Evolutionary conservation across 164 flowering plant species (phyloP).

Genomic region (Chloranthus sessilifolius): DNA sequence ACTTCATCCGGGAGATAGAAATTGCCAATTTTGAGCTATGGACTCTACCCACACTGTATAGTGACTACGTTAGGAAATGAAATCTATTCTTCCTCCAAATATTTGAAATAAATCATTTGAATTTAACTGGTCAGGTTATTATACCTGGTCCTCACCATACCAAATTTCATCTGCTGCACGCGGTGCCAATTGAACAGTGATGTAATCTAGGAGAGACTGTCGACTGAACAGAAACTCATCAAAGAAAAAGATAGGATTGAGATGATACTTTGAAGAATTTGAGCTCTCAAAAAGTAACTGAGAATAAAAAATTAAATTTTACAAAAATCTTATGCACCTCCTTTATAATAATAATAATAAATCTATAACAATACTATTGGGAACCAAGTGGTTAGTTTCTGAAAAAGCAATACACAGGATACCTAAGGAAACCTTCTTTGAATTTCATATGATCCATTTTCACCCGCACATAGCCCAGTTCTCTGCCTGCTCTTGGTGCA

Average conservation of each 20-base stretch:
- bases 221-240: constrained; percentile 45
- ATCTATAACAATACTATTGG: background rate
- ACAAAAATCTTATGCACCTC: background rate
- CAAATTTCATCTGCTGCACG: constrained; percentile 97
- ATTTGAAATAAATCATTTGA: no score
- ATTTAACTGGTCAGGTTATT: no score
- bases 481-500: constrained; percentile 93
- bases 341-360: background rate
- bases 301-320: background rate
- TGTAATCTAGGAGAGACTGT: constrained; percentile 80
- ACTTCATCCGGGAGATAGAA: no score
- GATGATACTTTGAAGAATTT: background rate
- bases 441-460: constrained; percentile 80
- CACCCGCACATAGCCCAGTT: constrained; percentile 80
- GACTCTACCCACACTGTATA: no score
- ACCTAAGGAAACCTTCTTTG: constrained; percentile 76
- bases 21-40: no score
- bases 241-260: background rate
- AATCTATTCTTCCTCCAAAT: no score
- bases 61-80: no score
- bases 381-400: no score
- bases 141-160: constrained; percentile 78
- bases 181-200: constrained; percentile 88
- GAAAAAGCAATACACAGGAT: constrained; percentile 1
- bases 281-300: background rate